Percentiles rank a stretch among this genome's conserved stretches.
Evolutionary conservation across 345 rosid species (phyloP).

Genomic region (Aurinia saxatilis): DNA sequence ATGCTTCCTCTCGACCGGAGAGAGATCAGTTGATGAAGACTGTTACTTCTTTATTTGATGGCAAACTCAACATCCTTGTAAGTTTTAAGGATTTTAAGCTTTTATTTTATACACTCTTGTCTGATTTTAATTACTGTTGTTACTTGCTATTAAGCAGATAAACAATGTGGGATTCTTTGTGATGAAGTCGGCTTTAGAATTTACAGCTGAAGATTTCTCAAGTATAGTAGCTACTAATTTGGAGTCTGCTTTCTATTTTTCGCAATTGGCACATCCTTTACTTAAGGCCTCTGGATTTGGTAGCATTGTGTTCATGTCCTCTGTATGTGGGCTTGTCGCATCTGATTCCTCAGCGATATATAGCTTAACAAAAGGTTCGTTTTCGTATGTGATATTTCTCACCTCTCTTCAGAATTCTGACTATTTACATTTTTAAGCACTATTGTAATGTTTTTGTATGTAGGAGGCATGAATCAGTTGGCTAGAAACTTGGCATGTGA

Average conservation of each 20-base stretch:
- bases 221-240: neutral
- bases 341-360: too few species aligned
- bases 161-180: conserved; percentile 48
- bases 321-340: conserved; percentile 29
- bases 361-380: too few species aligned
- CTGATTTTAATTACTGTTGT: neutral
- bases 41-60: conserved; percentile 34
- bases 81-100: neutral
- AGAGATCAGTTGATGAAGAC: conserved; percentile 34
- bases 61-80: conserved; percentile 52
- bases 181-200: conserved; percentile 28
- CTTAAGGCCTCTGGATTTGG: conserved; percentile 37
- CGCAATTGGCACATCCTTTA: conserved; percentile 5
- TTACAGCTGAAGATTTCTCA: conserved; percentile 5
- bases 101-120: neutral
- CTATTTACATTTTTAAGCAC: too few species aligned
- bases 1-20: conserved; percentile 35
- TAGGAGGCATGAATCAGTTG: conserved; percentile 1
- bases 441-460: too few species aligned
- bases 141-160: conserved; percentile 24
- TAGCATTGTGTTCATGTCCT: conserved; percentile 48
- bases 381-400: too few species aligned
- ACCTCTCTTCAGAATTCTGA: too few species aligned
- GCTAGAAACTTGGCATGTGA: conserved; percentile 23
- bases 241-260: conserved; percentile 5